phyloP scores from a whole-genome alignment of 2,329 filamentous ascomycete genomes.

The Penicillium sp. region DNA sequence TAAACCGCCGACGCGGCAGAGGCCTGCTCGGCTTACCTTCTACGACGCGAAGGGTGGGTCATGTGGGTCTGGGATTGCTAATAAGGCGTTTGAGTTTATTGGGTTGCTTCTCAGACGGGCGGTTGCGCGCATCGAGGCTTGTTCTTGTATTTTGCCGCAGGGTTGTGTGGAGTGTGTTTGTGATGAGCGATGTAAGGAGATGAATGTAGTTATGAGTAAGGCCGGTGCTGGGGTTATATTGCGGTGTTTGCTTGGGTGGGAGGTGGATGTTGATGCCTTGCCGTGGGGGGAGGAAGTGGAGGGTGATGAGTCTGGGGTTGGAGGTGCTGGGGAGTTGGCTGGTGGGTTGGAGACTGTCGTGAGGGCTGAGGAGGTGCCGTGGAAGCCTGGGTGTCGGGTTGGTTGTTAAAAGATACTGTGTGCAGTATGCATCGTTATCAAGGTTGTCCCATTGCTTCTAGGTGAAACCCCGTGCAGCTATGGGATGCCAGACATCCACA shows the following conservation, averaged over 20 bases:
- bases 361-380: conserved; percentile 63
- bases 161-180: conserved; percentile 91
- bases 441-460: background rate
- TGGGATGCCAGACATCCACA: too few relatives aligned
- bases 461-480: background rate
- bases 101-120: conserved; percentile 75
- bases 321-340: conserved; percentile 62
- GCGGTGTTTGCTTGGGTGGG: conserved; percentile 68
- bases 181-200: conserved; percentile 77
- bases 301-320: conserved; percentile 54
- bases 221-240: conserved; percentile 80
- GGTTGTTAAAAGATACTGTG: background rate
- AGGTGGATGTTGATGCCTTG: conserved; percentile 78
- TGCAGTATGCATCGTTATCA: background rate
- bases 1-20: conserved; percentile 59
- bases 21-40: conserved; percentile 84
- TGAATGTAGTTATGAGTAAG: conserved; percentile 92
- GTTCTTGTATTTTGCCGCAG: conserved; percentile 62
- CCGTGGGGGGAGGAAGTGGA: conserved; percentile 84
- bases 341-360: conserved; percentile 80
- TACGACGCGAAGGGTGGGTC: conserved; percentile 92
- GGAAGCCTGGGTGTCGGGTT: conserved; percentile 21
- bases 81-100: conserved; percentile 91
- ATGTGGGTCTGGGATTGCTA: conserved; percentile 78
- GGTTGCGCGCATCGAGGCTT: conserved; percentile 70